phyloP scores from a whole-genome alignment of 1,284 basidiomycete species.

The Ustilago trichophora region DNA sequence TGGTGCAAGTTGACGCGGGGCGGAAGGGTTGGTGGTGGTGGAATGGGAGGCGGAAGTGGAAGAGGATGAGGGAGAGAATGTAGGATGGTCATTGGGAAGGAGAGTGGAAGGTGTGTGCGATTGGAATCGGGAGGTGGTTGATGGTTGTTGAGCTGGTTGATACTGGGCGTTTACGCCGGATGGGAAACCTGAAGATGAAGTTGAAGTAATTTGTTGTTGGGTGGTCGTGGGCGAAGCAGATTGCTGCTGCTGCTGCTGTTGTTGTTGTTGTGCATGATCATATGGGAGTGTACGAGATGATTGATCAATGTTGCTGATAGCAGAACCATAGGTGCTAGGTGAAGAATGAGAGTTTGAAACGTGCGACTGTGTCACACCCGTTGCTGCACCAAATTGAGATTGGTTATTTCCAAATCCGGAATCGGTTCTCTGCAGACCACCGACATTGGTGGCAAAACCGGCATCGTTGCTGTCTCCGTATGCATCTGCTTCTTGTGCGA shows the following conservation, averaged over 20 bases:
- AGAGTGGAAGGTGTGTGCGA: conserved; percentile 49
- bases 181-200: conserved; percentile 28
- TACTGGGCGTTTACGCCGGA: conserved; percentile 14
- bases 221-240: no score
- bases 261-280: no score
- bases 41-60: no score
- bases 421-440: conserved; percentile 10
- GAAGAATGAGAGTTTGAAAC: conserved; percentile 25
- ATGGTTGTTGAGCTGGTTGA: conserved; percentile 1
- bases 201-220: no score
- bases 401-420: conserved; percentile 10
- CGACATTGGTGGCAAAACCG: conserved; percentile 10
- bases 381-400: no score
- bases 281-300: no score
- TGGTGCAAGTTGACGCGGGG: conserved; percentile 39
- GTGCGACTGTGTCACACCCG: conserved; percentile 6
- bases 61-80: conserved; percentile 18
- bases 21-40: no score
- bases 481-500: conserved; percentile 27
- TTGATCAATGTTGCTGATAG: conserved; percentile 26
- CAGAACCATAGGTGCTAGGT: conserved; percentile 23
- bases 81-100: conserved; percentile 32
- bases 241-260: no score
- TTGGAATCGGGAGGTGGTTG: conserved; percentile 46
- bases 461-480: conserved; percentile 10